phyloP scores from a whole-genome alignment of 768 basidiomycete genomes.

The Termitomyces sp. region DNA sequence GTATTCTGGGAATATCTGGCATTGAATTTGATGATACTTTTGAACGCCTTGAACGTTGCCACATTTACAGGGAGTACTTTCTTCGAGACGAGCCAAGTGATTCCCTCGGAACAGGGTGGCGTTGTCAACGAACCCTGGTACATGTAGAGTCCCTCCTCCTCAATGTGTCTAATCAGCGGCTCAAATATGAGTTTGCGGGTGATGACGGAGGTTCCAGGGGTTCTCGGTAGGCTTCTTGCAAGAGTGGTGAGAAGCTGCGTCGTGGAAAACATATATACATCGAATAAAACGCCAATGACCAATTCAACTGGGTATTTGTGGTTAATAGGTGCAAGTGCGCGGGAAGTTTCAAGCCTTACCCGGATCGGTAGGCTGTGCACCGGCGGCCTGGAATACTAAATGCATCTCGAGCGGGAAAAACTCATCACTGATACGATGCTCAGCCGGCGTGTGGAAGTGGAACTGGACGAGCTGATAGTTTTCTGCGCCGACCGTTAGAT shows the following conservation, averaged over 20 bases:
- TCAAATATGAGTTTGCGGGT: background rate
- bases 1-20: conserved; percentile 7
- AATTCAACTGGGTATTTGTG: background rate
- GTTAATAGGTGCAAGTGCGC: background rate
- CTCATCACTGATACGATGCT: conserved; percentile 5
- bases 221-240: background rate
- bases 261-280: background rate
- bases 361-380: background rate
- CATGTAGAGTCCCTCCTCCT: background rate
- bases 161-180: background rate
- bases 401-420: conserved; percentile 11
- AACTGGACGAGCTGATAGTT: conserved; percentile 1
- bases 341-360: background rate
- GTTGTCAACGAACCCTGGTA: conserved; percentile 11
- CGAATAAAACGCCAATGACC: conserved; percentile 6
- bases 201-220: background rate
- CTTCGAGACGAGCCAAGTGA: conserved; percentile 6
- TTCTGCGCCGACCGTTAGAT: background rate
- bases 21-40: conserved; percentile 8
- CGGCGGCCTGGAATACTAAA: conserved; percentile 5
- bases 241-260: conserved; percentile 4
- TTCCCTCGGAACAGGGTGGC: conserved; percentile 6
- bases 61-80: background rate
- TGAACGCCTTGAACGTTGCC: conserved; percentile 2
- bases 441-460: conserved; percentile 12